Conservation (phyloP, 1,139 yeast genomes). For the Suhomyces maxii region DNA sequence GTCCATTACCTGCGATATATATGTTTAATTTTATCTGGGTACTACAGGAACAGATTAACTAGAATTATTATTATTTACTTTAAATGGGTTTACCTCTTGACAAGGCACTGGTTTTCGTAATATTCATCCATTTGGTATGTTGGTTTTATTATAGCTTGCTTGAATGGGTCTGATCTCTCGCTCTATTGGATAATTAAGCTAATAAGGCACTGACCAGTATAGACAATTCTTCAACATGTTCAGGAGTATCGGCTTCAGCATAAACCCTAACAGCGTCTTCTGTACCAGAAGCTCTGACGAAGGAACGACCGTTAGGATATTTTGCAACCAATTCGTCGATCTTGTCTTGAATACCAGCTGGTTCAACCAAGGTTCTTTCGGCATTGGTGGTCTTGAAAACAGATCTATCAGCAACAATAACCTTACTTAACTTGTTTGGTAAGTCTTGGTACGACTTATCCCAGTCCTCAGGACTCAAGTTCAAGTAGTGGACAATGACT, state of each 20-base stretch:
- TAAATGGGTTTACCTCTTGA: too few relatives aligned
- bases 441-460: slow-evolving; percentile 73
- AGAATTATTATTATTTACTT: too few relatives aligned
- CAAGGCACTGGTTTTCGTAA: too few relatives aligned
- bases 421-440: slow-evolving; percentile 83
- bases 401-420: slow-evolving; percentile 77
- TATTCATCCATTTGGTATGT: too few relatives aligned
- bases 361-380: slow-evolving; percentile 76
- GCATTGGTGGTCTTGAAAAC: slow-evolving; percentile 85
- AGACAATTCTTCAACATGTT: slow-evolving; percentile 35
- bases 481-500: slow-evolving; percentile 58
- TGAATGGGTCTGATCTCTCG: background rate
- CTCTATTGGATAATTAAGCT: slow-evolving; percentile 12
- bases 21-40: too few relatives aligned
- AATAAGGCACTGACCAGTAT: slow-evolving; percentile 35
- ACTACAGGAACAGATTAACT: too few relatives aligned
- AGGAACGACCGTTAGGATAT: slow-evolving; percentile 71
- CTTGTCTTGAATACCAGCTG: slow-evolving; percentile 71
- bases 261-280: slow-evolving; percentile 96
- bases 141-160: too few relatives aligned
- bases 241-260: slow-evolving; percentile 72
- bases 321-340: slow-evolving; percentile 67
- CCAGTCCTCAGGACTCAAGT: slow-evolving; percentile 69
- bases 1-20: too few relatives aligned
- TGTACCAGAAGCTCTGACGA: slow-evolving; percentile 97